phyloP scores from a whole-genome alignment of 2,329 filamentous ascomycete species.

The Neopestalotiopsis rosae region DNA sequence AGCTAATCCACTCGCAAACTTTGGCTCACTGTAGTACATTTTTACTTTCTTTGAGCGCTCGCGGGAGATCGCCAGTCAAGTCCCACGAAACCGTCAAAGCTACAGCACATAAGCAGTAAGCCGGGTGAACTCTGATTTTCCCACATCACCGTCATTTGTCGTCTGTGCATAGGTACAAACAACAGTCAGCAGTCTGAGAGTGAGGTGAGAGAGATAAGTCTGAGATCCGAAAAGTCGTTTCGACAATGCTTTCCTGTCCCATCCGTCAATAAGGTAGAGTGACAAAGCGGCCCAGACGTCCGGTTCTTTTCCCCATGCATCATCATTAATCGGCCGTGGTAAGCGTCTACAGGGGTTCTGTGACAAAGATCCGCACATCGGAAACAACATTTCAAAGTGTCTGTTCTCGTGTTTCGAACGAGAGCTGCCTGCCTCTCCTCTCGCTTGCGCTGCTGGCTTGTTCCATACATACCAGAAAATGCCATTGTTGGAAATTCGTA shows the following conservation, averaged over 20 bases:
- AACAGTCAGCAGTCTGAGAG: too few species aligned
- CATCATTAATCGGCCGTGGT: not conserved
- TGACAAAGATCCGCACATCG: slow-evolving; percentile 39
- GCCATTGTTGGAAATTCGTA: not conserved
- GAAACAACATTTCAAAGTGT: slow-evolving; percentile 31
- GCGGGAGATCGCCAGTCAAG: not conserved
- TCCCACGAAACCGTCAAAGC: not conserved
- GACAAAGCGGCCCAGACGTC: not conserved
- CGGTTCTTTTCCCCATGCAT: not conserved
- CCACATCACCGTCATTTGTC: too few species aligned
- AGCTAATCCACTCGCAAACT: not conserved
- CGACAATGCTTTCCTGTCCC: not conserved
- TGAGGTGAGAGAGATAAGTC: too few species aligned
- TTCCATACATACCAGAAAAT: not conserved
- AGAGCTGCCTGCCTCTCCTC: not conserved
- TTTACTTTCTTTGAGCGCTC: not conserved
- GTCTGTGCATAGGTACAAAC: too few species aligned
- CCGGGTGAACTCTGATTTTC: too few species aligned
- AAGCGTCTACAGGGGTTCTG: slow-evolving; percentile 26
- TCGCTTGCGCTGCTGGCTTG: not conserved
- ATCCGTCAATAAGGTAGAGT: not conserved
- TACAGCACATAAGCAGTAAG: not conserved
- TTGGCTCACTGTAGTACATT: not conserved
- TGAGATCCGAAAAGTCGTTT: not conserved
- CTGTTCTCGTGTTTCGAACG: slow-evolving; percentile 11